phyloP scores from a whole-genome alignment of 306 rosid species.

The Citrullus amarus region DNA sequence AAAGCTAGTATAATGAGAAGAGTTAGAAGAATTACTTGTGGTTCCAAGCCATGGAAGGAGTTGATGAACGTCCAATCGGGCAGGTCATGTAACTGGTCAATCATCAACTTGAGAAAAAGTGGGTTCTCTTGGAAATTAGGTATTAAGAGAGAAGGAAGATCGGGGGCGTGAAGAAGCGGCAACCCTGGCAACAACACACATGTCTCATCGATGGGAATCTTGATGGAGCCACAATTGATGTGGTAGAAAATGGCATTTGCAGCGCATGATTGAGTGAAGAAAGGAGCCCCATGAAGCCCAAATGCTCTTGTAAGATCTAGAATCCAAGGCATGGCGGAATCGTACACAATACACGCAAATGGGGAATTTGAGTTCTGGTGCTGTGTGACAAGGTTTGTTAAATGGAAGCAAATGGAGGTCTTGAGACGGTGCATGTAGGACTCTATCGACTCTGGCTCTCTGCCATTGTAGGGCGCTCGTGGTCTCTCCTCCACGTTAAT shows the following conservation, averaged over 20 bases:
- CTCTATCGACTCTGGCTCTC: background rate
- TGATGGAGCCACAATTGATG: background rate
- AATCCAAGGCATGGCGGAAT: background rate
- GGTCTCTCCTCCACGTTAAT: background rate
- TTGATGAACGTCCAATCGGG: constrained; percentile 12
- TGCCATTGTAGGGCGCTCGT: background rate
- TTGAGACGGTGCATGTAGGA: background rate
- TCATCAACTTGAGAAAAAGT: background rate
- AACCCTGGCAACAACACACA: background rate
- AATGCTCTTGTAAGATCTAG: background rate
- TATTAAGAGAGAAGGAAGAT: too few relatives aligned
- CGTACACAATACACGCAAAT: background rate
- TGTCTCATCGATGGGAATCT: background rate
- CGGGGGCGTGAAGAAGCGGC: background rate
- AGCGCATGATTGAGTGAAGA: background rate
- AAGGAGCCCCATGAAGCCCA: background rate
- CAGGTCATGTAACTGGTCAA: background rate
- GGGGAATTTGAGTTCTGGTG: background rate
- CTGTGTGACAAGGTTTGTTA: background rate
- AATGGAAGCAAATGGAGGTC: background rate
- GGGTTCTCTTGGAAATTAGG: background rate
- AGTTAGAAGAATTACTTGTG: constrained; percentile 2
- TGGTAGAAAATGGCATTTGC: background rate
- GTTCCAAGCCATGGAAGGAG: constrained; percentile 12
- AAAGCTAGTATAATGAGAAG: background rate